These are phyloP conservation scores for Pseudognaphalium luteoalbum DNA, from an alignment of 129 eudicot species.

Conservation along the genomic window DNA sequence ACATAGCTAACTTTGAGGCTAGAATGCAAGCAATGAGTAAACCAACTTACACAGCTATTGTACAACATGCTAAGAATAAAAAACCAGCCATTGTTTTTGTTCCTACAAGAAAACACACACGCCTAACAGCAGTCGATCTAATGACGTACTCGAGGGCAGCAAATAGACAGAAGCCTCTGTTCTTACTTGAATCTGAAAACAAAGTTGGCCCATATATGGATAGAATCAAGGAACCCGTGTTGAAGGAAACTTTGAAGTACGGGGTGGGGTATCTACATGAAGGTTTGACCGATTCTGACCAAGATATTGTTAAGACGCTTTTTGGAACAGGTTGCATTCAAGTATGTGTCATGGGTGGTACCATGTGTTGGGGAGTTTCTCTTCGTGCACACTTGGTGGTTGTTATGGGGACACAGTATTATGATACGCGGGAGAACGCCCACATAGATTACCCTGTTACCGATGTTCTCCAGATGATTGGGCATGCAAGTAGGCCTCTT, in stretches of 20 bases:
- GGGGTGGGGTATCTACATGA: conserved; percentile 95
- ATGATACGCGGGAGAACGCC: conserved; percentile 85
- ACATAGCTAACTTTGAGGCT: conserved; percentile 85
- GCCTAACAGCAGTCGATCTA: conserved; percentile 78
- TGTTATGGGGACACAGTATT: conserved; percentile 91
- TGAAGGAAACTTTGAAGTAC: conserved; percentile 64
- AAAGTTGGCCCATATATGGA: conserved; percentile 59
- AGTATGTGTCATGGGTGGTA: conserved; percentile 85
- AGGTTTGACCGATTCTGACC: conserved; percentile 63
- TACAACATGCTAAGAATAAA: conserved; percentile 69
- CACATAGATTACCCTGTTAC: conserved; percentile 92
- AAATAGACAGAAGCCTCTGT: conserved; percentile 51
- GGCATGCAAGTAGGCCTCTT: conserved; percentile 91
- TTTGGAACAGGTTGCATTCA: conserved; percentile 80
- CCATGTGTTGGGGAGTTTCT: conserved; percentile 98
- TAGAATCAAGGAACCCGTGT: conserved; percentile 59
- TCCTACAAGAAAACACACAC: conserved; percentile 82
- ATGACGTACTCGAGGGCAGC: conserved; percentile 74
- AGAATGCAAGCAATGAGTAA: conserved; percentile 95
- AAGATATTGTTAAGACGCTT: conserved; percentile 76
- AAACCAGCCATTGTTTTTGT: conserved; percentile 83
- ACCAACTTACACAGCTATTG: conserved; percentile 81
- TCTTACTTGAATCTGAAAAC: conserved; percentile 51
- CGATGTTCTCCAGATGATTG: conserved; percentile 97
- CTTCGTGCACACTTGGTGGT: conserved; percentile 86